Evolutionary conservation across 176 grass and related monocot genomes (phyloP), one percentile per base, ranked within the genome.

Genomic region (Echinochloa phyllopogon): DNA sequence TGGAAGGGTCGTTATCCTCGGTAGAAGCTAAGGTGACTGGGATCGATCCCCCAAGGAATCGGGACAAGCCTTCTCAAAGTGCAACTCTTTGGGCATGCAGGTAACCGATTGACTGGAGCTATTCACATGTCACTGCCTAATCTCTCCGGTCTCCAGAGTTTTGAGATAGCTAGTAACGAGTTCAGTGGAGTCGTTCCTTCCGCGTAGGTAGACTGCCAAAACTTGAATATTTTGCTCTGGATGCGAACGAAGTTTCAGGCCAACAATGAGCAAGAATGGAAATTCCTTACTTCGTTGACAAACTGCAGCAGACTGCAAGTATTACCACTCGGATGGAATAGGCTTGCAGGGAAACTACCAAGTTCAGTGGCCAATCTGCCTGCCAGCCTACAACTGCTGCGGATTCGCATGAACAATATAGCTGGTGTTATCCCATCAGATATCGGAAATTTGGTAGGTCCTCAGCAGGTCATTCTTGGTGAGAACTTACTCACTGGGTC

Each of bases 261-360:
- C 49, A 64, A 63, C 24, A 65, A 49, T 21, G 24, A 79, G 3
- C 41, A 49, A 21, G 76, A 79, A 79, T 79, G 76, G 59, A 23
- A 20, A 14, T 79, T 79, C 58, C 1, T 79, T 49, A 47, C 76
- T 36, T 79, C 76, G 33, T 42, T 79, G 59, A 49, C 58, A 47
- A 78, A 79, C 27, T 64, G 76, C 21, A 65, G 58, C 24, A 78
- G 4, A 1, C 3, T 78, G 24, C 41, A 2, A 1, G 1, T 33
- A 5, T 41, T 77, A n/a, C 2, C 6, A n/a, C 42, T 77, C 4
- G 53, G n/a, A 43, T 6, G 17, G 8, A 77, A 77, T 58, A 78
- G 7, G 76, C 27, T 78, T 15, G 42, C 76, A 1, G 57, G 76
- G 4, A 58, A 62, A 45, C 24, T 78, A 8, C 57, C 75, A 78